Base-by-base conservation (phyloP, 2,329 filamentous ascomycete genomes). In the Scedosporium minutisporum region DNA sequence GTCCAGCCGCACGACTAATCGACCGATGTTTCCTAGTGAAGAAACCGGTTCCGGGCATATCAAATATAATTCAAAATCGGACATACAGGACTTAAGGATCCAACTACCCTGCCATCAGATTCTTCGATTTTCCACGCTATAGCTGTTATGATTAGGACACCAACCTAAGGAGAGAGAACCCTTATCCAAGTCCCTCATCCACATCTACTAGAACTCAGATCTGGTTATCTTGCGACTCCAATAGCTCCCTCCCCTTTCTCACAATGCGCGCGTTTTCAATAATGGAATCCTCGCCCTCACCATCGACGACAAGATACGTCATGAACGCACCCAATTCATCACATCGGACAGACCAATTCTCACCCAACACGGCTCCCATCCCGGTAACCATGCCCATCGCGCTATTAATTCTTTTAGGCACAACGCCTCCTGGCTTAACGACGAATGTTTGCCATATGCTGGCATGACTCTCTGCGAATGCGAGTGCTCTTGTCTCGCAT, bases 311-410 rank as follows among this genome's bases (percentile, higher is more conserved):
- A 18, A 71, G 63, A 25, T 69, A 60, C 23, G 66, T 62, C 66
- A 69, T 69, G 59, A 66, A 70, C 14, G 68, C 68, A 10, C 65
- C 66, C 25, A 71, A 38, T 60, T 69, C 66, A 41, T 70, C 68
- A 23, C 64, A 57, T 2, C 58, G 57, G 10, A 71, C 62, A n/a
- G 61, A 61, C 68, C 65, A 67, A 41, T 67, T 67, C 57, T 68
- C 60, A 5, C 68, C 67, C 57, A 69, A 4, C 18, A 67, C 18
- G 2, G 63, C 25, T 1, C 61, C 64, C 29, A 67, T 16, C 33
- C 33, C 33, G 33, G 33, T 38, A 7, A 63, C 23, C n/a, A 63
- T 60, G 18, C 25, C 41, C 16, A 18, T 29, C 14, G 4, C 21
- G 3, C 10, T 42, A 10, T 38, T 38, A 12, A 38, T 14, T 3